phyloP scores from a whole-genome alignment of 495 filamentous ascomycete species.

The Daldinia concentrica region DNA sequence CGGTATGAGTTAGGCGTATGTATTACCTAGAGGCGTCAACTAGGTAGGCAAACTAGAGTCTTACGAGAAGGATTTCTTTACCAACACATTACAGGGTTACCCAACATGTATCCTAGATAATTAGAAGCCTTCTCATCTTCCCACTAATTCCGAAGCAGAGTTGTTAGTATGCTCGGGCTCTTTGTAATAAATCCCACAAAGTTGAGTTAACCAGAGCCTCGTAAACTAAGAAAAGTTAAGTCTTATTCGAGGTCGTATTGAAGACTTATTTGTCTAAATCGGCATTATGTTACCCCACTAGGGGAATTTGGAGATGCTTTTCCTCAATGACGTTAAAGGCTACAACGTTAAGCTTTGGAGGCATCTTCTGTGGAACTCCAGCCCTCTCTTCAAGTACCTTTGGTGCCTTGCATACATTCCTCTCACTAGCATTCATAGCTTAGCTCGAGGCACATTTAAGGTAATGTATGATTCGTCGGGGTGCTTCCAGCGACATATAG shows the following conservation, averaged over 20 bases:
- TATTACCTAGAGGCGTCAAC: neutral
- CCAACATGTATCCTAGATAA: neutral
- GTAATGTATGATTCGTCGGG: neutral
- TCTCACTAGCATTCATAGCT: constrained; percentile 12
- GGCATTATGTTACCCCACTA: constrained; percentile 26
- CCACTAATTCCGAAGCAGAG: neutral
- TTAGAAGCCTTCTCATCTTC: neutral
- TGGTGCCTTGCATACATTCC: constrained; percentile 37
- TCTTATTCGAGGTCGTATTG: neutral
- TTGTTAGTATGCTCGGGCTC: neutral
- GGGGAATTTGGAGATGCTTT: constrained; percentile 31
- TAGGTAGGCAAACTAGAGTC: neutral
- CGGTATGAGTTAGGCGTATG: constrained; percentile 21
- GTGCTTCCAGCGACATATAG: constrained; percentile 15
- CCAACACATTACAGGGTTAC: neutral
- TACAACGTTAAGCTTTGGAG: constrained; percentile 16
- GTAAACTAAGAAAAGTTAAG: constrained; percentile 3
- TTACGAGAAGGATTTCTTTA: constrained; percentile 27
- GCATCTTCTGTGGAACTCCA: constrained; percentile 27
- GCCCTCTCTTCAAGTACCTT: constrained; percentile 24
- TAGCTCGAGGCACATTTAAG: neutral
- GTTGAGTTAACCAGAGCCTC: constrained; percentile 1
- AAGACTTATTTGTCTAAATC: neutral
- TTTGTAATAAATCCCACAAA: neutral
- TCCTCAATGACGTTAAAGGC: constrained; percentile 24